Conservation (phyloP, 208 protist genomes). For the Trypanosoma rangeli region DNA sequence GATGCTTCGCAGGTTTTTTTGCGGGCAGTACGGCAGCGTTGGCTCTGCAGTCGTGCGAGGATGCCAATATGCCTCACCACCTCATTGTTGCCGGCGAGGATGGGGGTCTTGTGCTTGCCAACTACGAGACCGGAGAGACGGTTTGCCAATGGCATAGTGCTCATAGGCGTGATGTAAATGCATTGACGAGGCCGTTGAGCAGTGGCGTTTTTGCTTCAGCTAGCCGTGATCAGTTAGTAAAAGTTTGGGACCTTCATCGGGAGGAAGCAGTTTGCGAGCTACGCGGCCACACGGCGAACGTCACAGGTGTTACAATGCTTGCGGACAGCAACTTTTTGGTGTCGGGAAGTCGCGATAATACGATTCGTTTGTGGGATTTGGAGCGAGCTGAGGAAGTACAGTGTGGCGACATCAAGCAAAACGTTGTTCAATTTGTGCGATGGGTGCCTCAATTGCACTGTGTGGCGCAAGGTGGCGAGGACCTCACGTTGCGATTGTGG, state of each 20-base stretch:
- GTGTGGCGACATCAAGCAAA: slow-evolving; percentile 68
- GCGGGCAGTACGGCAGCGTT: slow-evolving; percentile 30
- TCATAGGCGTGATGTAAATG: slow-evolving; percentile 60
- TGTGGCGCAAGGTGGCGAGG: slow-evolving; percentile 71
- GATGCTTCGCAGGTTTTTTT: slow-evolving; percentile 59
- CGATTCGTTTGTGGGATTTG: slow-evolving; percentile 73
- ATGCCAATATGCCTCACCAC: slow-evolving; percentile 39
- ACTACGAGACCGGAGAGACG: slow-evolving; percentile 72
- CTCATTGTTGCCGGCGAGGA: slow-evolving; percentile 60
- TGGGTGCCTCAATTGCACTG: slow-evolving; percentile 58
- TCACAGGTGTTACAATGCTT: slow-evolving; percentile 49
- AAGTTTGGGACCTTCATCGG: slow-evolving; percentile 56
- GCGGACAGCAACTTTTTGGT: slow-evolving; percentile 34
- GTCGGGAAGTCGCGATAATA: slow-evolving; percentile 81
- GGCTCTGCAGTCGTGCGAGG: slow-evolving; percentile 57
- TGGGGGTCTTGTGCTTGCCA: slow-evolving; percentile 51
- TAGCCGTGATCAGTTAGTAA: slow-evolving; percentile 62
- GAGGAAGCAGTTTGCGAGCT: slow-evolving; percentile 42
- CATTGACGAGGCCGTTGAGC: slow-evolving; percentile 44
- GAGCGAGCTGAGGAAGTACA: slow-evolving; percentile 49
- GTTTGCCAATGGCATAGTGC: slow-evolving; percentile 49
- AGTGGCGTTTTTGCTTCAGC: slow-evolving; percentile 53
- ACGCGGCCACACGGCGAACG: slow-evolving; percentile 55
- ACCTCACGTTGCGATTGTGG: slow-evolving; percentile 70
- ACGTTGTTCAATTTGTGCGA: slow-evolving; percentile 71